phyloP scores from a whole-genome alignment of 2,329 filamentous ascomycete genomes.

The Drechmeria coniospora region DNA sequence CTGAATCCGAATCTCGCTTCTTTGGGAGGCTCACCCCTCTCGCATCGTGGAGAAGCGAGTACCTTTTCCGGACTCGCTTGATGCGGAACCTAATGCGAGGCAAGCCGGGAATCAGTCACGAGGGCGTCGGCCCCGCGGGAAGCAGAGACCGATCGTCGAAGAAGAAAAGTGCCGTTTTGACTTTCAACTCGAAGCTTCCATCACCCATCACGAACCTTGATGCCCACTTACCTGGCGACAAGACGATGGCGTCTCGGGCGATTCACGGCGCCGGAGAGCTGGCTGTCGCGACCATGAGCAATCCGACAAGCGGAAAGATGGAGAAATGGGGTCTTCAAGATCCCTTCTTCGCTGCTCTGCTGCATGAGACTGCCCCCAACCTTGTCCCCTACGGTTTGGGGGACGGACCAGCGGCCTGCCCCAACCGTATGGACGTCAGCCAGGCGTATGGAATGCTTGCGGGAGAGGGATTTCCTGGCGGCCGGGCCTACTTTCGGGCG shows the following conservation, averaged over 20 bases:
- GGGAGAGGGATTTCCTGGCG: constrained; percentile 75
- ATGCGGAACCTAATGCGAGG: constrained; percentile 69
- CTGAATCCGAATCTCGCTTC: constrained; percentile 56
- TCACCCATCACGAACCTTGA: constrained; percentile 69
- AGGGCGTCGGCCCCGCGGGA: constrained; percentile 34
- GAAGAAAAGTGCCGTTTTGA: constrained; percentile 58
- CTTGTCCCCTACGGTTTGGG: constrained; percentile 65
- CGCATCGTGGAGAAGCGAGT: constrained; percentile 94
- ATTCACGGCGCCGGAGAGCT: constrained; percentile 73
- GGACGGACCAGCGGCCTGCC: constrained; percentile 59
- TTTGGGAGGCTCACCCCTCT: constrained; percentile 71
- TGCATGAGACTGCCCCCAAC: constrained; percentile 61
- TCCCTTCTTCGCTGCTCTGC: constrained; percentile 58
- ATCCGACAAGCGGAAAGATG: constrained; percentile 59
- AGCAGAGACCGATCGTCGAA: constrained; percentile 39
- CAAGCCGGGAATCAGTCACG: constrained; percentile 49
- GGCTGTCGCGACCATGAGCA: constrained; percentile 65
- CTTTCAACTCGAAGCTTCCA: constrained; percentile 72
- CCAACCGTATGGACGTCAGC: constrained; percentile 84
- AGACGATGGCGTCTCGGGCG: constrained; percentile 61
- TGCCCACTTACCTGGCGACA: constrained; percentile 55
- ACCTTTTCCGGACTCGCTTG: constrained; percentile 73
- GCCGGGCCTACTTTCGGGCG: constrained; percentile 63
- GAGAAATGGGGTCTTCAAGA: constrained; percentile 74
- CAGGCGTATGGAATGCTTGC: constrained; percentile 70